Conservation (phyloP, 345 rosid genomes). For the Linum lewisii region DNA sequence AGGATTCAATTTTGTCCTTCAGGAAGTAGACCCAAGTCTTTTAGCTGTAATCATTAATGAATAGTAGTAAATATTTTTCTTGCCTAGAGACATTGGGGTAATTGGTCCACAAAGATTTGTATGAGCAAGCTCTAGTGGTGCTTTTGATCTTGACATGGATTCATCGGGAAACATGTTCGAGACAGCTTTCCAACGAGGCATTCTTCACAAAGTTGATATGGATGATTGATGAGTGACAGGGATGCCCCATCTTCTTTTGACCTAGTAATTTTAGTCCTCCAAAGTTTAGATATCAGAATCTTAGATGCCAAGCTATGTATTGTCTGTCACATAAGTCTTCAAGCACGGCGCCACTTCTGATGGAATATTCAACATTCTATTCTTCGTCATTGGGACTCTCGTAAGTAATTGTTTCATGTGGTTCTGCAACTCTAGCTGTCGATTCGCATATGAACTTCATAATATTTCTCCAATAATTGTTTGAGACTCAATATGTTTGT, state of each 20-base stretch:
- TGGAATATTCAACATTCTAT: background rate
- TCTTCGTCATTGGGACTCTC: slow-evolving; percentile 1
- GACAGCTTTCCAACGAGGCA: background rate
- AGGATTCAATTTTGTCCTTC: background rate
- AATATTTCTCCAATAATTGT: background rate
- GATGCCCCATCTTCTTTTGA: slow-evolving; percentile 1
- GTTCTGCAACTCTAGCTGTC: background rate
- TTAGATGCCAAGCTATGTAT: slow-evolving; percentile 2
- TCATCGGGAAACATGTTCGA: background rate
- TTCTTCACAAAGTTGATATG: slow-evolving; percentile 3
- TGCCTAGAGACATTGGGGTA: background rate
- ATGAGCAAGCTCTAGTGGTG: background rate
- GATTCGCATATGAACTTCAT: background rate
- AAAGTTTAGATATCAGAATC: slow-evolving; percentile 2
- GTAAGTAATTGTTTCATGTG: background rate
- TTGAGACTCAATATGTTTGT: background rate
- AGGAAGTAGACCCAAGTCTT: background rate
- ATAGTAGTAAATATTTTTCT: background rate
- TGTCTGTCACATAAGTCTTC: background rate
- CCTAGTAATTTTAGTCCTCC: background rate
- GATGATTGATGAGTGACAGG: background rate
- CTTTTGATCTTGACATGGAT: background rate
- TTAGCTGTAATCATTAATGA: background rate
- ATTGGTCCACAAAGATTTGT: slow-evolving; percentile 1
- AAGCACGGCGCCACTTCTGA: background rate